Evolutionary conservation across 305 asterid species (phyloP).

Genomic region (Nicotiana rustica): DNA sequence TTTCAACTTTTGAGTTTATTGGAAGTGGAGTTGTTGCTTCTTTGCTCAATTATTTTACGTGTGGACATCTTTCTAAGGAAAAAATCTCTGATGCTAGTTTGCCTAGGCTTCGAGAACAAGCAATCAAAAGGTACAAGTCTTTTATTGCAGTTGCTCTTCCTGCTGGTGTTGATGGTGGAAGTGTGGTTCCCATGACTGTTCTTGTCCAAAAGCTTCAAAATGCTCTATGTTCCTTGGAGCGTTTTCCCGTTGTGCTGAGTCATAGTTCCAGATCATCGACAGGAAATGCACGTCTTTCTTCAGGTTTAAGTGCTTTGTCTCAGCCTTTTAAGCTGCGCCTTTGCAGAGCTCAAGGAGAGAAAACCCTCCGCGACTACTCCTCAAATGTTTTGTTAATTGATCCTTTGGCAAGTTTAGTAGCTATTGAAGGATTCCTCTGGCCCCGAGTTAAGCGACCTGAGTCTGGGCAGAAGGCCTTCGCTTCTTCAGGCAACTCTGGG

Average conservation of each 20-base stretch:
- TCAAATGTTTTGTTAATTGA: slow-evolving; percentile 92
- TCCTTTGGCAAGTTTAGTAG: slow-evolving; percentile 94
- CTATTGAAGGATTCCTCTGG: slow-evolving; percentile 97
- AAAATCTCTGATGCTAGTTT: slow-evolving; percentile 71
- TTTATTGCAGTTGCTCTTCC: slow-evolving; percentile 89
- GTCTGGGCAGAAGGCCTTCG: slow-evolving; percentile 70
- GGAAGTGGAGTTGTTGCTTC: slow-evolving; percentile 95
- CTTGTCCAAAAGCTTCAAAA: slow-evolving; percentile 90
- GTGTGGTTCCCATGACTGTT: slow-evolving; percentile 70
- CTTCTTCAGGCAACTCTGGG: slow-evolving; percentile 65
- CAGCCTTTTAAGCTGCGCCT: slow-evolving; percentile 97
- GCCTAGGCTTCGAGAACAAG: slow-evolving; percentile 79
- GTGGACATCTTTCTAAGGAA: slow-evolving; percentile 84
- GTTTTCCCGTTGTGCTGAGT: slow-evolving; percentile 94
- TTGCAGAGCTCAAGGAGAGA: slow-evolving; percentile 94
- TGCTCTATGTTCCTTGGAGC: slow-evolving; percentile 93
- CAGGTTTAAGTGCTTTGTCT: slow-evolving; percentile 87
- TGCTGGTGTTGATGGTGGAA: slow-evolving; percentile 49
- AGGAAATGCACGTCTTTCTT: slow-evolving; percentile 85
- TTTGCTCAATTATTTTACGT: slow-evolving; percentile 84
- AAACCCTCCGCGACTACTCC: slow-evolving; percentile 94
- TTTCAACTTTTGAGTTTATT: slow-evolving; percentile 94
- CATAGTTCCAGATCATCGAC: slow-evolving; percentile 81
- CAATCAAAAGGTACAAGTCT: slow-evolving; percentile 77
- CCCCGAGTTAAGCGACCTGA: slow-evolving; percentile 85